Conservation (phyloP, 2,329 filamentous ascomycete species). For the Clonostachys solani region DNA sequence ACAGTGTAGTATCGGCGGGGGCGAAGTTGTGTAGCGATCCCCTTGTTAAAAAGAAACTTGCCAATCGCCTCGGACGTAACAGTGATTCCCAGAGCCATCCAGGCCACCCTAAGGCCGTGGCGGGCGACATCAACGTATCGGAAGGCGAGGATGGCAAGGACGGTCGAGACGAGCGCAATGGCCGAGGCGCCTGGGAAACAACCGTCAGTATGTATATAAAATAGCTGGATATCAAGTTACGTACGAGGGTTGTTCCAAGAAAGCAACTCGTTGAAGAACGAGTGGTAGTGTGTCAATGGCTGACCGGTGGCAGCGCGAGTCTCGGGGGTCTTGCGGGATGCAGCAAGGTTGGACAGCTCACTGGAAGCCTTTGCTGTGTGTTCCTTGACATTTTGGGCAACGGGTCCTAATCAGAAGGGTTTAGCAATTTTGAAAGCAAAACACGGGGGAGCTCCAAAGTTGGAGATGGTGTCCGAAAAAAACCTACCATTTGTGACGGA, state of each 20-base stretch:
- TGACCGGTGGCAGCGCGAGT: constrained; percentile 55
- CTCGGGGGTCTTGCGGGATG: constrained; percentile 48
- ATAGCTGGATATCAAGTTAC: constrained; percentile 15
- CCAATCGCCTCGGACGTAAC: constrained; percentile 57
- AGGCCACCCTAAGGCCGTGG: constrained; percentile 62
- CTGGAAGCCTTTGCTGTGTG: constrained; percentile 48
- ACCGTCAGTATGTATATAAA: constrained; percentile 4
- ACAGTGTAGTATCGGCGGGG: constrained; percentile 66
- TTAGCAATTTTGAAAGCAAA: background rate
- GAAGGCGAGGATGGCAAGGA: constrained; percentile 56
- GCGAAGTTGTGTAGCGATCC: constrained; percentile 61
- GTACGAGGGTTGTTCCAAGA: constrained; percentile 66
- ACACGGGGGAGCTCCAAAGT: background rate
- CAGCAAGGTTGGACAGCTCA: constrained; percentile 56
- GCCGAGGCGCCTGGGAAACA: constrained; percentile 51
- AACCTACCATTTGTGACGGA: constrained; percentile 42
- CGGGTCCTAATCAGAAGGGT: constrained; percentile 37
- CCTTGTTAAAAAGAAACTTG: constrained; percentile 56
- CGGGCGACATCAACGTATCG: constrained; percentile 64
- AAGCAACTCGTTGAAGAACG: constrained; percentile 64
- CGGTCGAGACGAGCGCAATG: constrained; percentile 56
- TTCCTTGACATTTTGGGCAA: constrained; percentile 55
- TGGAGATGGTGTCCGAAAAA: background rate
- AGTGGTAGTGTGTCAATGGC: constrained; percentile 65
- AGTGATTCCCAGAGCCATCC: constrained; percentile 56